Percentiles rank a stretch among this genome's conserved stretches.
These are phyloP conservation scores for Emydomyces testavorans DNA, from an alignment of 2,329 filamentous ascomycete species.

Conservation along the genomic window DNA sequence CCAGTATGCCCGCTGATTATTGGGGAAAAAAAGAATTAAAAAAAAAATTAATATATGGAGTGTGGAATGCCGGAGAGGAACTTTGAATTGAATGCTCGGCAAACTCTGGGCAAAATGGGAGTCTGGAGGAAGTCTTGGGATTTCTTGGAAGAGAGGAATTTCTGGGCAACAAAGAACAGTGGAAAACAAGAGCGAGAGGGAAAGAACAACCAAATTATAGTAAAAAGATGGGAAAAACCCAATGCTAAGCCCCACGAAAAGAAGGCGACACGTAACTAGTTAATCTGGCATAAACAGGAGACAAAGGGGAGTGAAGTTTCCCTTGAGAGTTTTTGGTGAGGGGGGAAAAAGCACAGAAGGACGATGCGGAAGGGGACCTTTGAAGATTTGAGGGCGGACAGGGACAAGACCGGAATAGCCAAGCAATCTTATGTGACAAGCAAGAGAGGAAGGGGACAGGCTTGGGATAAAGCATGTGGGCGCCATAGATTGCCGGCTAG, in stretches of 20 bases:
- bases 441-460: not conserved
- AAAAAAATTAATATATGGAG: too few relatives aligned
- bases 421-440: slow-evolving; percentile 1
- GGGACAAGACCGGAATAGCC: slow-evolving; percentile 15
- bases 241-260: too few relatives aligned
- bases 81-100: slow-evolving; percentile 8
- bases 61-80: slow-evolving; percentile 3
- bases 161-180: slow-evolving; percentile 12
- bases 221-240: too few relatives aligned
- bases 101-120: slow-evolving; percentile 7
- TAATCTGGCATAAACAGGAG: too few relatives aligned
- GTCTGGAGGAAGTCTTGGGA: slow-evolving; percentile 12
- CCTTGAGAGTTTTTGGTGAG: not conserved
- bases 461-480: not conserved
- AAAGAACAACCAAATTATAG: too few relatives aligned
- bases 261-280: too few relatives aligned
- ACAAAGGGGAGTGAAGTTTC: too few relatives aligned
- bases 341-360: not conserved
- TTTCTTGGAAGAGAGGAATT: slow-evolving; percentile 14
- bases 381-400: slow-evolving; percentile 13
- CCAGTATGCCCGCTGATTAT: too few relatives aligned
- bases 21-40: too few relatives aligned
- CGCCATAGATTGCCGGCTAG: slow-evolving; percentile 1
- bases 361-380: not conserved
- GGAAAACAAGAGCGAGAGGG: not conserved